Evolutionary conservation across 805 yeast genomes (phyloP).

Genomic region (Candida pseudoglaebosa): DNA sequence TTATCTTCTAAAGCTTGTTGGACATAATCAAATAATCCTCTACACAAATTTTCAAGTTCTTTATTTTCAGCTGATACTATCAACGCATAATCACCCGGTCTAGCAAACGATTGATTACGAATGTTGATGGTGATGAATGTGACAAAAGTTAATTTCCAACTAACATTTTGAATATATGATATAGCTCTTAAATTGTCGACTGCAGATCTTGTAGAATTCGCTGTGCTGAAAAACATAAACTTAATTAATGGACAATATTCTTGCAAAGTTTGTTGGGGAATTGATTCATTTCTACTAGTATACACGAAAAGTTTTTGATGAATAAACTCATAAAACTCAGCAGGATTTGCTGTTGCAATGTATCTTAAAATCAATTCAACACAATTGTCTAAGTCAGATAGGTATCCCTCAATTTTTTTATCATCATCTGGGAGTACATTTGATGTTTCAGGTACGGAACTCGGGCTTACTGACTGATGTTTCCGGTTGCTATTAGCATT

Average conservation of each 20-base stretch:
- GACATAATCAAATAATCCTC: constrained; percentile 30
- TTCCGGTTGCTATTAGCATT: background rate
- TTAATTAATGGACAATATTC: constrained; percentile 33
- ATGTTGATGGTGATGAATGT: constrained; percentile 28
- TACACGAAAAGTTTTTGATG: constrained; percentile 22
- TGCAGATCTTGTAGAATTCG: constrained; percentile 20
- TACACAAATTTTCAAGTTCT: constrained; percentile 22
- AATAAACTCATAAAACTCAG: constrained; percentile 25
- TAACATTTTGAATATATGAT: constrained; percentile 25
- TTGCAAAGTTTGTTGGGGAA: constrained; percentile 25
- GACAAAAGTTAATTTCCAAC: constrained; percentile 35
- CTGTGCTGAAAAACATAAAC: constrained; percentile 26
- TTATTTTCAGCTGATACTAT: constrained; percentile 18
- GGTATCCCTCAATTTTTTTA: constrained; percentile 7
- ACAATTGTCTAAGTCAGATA: constrained; percentile 31
- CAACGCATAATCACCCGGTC: constrained; percentile 31
- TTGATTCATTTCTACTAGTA: constrained; percentile 19
- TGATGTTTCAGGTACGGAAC: background rate
- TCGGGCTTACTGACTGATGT: background rate
- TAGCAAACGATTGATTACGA: constrained; percentile 32
- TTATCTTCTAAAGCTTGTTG: constrained; percentile 26
- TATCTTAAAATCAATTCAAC: constrained; percentile 28
- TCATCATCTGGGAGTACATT: constrained; percentile 4
- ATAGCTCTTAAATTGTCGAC: constrained; percentile 18
- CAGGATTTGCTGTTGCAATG: constrained; percentile 35